These are phyloP conservation scores for Phycomyces nitens DNA, from an alignment of 192 early-diverging fungal species.

Conservation along the genomic window DNA sequence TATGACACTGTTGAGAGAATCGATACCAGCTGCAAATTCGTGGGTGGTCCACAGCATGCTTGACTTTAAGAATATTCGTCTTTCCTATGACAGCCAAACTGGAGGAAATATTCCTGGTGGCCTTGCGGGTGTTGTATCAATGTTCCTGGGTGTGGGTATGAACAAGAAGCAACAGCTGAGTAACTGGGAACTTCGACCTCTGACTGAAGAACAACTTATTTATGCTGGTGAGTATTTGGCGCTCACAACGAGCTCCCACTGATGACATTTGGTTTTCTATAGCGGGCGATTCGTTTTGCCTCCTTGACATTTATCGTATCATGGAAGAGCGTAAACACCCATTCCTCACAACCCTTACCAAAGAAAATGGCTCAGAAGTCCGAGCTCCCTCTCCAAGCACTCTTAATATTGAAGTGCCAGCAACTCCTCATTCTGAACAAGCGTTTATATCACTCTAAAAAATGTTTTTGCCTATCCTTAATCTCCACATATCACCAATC, in stretches of 20 bases:
- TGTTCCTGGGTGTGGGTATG: constrained; percentile 13
- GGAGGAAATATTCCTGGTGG: constrained; percentile 13
- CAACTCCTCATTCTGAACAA: background rate
- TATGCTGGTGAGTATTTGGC: constrained; percentile 32
- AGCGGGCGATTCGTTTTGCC: background rate
- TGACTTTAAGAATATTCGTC: constrained; percentile 26
- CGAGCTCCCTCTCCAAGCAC: background rate
- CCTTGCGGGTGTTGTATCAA: constrained; percentile 22
- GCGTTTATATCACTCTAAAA: background rate
- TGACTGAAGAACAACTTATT: constrained; percentile 21
- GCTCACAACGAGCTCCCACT: background rate
- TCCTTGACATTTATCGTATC: background rate
- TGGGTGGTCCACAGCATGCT: constrained; percentile 18
- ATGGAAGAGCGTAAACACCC: background rate
- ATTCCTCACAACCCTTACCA: background rate
- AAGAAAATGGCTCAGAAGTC: background rate
- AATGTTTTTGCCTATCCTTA: background rate
- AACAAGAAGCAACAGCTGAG: constrained; percentile 40
- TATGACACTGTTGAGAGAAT: constrained; percentile 10
- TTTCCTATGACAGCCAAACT: background rate
- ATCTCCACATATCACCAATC: too few relatives aligned
- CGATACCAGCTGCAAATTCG: constrained; percentile 19
- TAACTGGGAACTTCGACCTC: constrained; percentile 37
- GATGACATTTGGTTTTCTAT: background rate
- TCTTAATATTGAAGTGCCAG: background rate